Base-by-base conservation (phyloP, 1,284 basidiomycete species). In the Trichosporon asahii region DNA sequence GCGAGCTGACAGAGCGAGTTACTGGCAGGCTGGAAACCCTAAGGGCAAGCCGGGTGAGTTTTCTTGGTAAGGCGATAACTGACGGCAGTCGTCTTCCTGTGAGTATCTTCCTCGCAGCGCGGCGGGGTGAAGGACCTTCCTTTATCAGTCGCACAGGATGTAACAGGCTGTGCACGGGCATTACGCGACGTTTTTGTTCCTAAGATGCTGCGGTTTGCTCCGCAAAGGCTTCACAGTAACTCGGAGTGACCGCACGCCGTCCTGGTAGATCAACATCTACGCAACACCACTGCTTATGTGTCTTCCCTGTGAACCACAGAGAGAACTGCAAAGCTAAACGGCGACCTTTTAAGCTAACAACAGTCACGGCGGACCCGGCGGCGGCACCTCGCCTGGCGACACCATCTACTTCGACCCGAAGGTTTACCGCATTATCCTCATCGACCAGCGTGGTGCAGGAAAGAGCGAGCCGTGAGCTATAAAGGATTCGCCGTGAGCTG, bases 391-490 rank as follows among this genome's bases (percentile, higher is more conserved):
- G 12, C 23, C 85, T 1, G 85, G 85, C 68, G 92, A 95, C 83
- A 87, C 91, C 68, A 84, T 85, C 15, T 94, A 90, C 85, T 95
- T 95, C 83, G 89, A 95, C 78, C 93, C 93, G 0, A 80, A 86
- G 29, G 91, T 91, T 77, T 95, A 95, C 85, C 91, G 92, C 57
- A 72, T 83, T 77, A 66, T 80, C n/a, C 76, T 81, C n/a, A 71
- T 94, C 74, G 93, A 95, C 81, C 94, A 96, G 81, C 86, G 94
- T 71, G 94, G 93, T 11, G 84, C 91, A 11, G 94, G 95, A n/a
- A 90, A 91, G 77, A 92, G 90, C 27, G 91, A 87, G 0, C 94
- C 94, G 87, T 91, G 79, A 40, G 71, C 69, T 0, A 9, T 15
- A 31, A 5, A 21, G 5, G 18, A 37, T 8, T 15, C 25, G 8